Base-by-base conservation (phyloP, 768 basidiomycete species). In the Russula emetica region DNA sequence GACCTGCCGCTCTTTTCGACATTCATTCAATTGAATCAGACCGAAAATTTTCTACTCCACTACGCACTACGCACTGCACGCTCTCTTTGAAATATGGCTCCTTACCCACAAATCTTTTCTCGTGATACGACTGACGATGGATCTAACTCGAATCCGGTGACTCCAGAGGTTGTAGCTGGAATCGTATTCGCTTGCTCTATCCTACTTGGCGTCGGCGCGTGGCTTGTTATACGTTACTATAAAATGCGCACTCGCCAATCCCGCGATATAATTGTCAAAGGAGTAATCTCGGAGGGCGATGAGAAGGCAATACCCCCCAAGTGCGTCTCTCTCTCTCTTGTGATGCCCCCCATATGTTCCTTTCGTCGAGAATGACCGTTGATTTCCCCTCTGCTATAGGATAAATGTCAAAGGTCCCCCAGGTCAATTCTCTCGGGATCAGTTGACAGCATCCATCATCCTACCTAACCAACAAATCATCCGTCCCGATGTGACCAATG, bases 401-500 rank as follows among this genome's bases (percentile, higher is more conserved):
- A 26, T 45, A 13, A 10, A 16, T 32, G 16, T 38, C 52, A 65
- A 53, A 70, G 63, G 57, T 55, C 53, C 44, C 34, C 22, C 56
- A 8, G 32, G 58, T 65, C 61, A 32, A 72, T 83, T 76, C 72
- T 82, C 82, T 20, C 76, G 82, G 45, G 67, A 71, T 13, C 75
- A 78, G 49, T 60, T 85, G 52, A 77, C 79, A 28, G 64, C 74
- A 14, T 77, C 77, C 47, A 75, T 88, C 59, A 66, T 83, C 28
- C 76, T 88, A 62, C 88, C 88, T 11, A 76, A 78, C 18, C 81
- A 78, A 69, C 76, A 78, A 24, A 71, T 82, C 62, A 66, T 76
- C 28, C 76, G 74, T 38, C 71, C 76, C 11, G 72, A 66, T 70
- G 73, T 69, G 56, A 71, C 76, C 38, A 74, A 75, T 51, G 75